Evolutionary conservation across 352 stramenopile genomes (phyloP).

Genomic region (Phytophthora foliorum): DNA sequence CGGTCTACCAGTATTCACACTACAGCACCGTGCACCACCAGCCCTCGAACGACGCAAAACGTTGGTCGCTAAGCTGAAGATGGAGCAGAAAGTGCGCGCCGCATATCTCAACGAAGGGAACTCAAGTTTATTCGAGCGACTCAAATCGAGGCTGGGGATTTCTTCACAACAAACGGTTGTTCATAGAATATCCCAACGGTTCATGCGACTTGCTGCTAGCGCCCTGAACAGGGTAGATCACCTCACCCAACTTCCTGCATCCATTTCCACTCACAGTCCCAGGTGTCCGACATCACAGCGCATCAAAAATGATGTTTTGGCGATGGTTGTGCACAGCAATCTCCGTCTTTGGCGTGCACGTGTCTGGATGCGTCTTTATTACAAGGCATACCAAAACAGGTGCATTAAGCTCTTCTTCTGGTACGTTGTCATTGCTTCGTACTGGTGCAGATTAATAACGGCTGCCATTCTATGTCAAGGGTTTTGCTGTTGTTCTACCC

Average conservation of each 20-base stretch:
- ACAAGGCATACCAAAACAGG: conserved; percentile 78
- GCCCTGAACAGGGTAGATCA: conserved; percentile 31
- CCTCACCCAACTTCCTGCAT: conserved; percentile 54
- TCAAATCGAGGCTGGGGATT: conserved; percentile 35
- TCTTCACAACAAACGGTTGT: conserved; percentile 17
- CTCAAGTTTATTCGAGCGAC: conserved; percentile 34
- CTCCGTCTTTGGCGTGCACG: conserved; percentile 73
- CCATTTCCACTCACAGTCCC: conserved; percentile 50
- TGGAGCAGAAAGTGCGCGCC: conserved; percentile 38
- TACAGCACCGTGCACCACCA: conserved; percentile 41
- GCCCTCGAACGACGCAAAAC: conserved; percentile 44
- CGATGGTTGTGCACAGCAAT: conserved; percentile 79
- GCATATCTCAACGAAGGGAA: conserved; percentile 8
- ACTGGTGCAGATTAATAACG: neutral
- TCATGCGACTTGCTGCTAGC: conserved; percentile 25
- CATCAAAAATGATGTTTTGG: conserved; percentile 58
- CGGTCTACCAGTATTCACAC: conserved; percentile 65
- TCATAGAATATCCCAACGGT: conserved; percentile 15
- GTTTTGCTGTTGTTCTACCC: conserved; percentile 79
- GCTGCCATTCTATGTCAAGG: conserved; percentile 28
- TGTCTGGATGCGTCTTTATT: conserved; percentile 78
- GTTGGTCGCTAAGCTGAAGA: conserved; percentile 56
- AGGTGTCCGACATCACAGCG: conserved; percentile 64
- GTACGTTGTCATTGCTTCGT: conserved; percentile 24
- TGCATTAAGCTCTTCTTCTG: conserved; percentile 85